Conservation (phyloP, 495 filamentous ascomycete species). For the Copromyces sp. region DNA sequence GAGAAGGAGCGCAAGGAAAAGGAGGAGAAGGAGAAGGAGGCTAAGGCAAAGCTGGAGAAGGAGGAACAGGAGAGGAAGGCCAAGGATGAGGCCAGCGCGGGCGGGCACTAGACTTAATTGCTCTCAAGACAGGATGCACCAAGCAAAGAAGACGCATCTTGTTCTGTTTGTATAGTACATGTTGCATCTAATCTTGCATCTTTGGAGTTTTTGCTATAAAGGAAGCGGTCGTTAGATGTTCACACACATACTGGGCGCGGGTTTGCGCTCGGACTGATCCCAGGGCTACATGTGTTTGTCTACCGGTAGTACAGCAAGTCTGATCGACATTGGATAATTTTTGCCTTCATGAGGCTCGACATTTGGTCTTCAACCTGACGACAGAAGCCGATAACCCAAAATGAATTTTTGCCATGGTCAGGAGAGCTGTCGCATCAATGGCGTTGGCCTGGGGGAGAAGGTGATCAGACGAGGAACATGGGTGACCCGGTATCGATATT, state of each 20-base stretch:
- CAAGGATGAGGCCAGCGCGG: neutral
- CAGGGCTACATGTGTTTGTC: neutral
- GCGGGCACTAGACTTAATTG: neutral
- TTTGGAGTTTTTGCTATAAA: neutral
- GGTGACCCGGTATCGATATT: neutral
- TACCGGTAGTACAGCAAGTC: no score
- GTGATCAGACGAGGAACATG: neutral
- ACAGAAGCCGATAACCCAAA: neutral
- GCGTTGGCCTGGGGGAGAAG: neutral
- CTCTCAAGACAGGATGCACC: neutral
- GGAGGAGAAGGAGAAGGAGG: conserved; percentile 1
- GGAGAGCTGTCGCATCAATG: neutral
- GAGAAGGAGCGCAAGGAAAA: conserved; percentile 4
- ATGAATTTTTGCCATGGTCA: neutral
- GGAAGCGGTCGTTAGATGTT: neutral
- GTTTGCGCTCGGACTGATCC: neutral
- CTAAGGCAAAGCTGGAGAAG: conserved; percentile 3
- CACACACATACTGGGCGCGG: neutral
- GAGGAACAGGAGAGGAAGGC: conserved; percentile 3
- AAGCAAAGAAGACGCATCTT: neutral
- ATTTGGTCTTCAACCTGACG: neutral
- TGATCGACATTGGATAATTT: no score
- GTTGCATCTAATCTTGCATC: neutral
- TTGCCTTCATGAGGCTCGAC: neutral
- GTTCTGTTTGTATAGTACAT: neutral